These are phyloP conservation scores for Mortierella antarctica DNA, from an alignment of 192 early-diverging fungal genomes.

Conservation along the genomic window DNA sequence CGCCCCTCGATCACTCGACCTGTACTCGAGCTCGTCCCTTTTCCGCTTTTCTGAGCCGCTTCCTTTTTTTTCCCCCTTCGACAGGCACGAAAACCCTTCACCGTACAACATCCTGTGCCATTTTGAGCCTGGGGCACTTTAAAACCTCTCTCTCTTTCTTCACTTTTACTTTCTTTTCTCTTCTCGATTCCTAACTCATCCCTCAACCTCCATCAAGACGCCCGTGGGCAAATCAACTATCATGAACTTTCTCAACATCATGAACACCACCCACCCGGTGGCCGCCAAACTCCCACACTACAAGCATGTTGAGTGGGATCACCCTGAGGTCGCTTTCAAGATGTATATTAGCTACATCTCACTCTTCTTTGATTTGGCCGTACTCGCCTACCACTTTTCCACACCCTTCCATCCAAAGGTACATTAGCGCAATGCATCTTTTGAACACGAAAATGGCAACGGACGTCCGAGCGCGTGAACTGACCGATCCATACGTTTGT, in stretches of 20 bases:
- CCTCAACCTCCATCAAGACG: too few relatives aligned
- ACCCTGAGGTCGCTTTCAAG: slow-evolving; percentile 20
- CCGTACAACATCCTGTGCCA: too few relatives aligned
- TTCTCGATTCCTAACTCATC: background rate
- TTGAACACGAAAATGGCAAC: background rate
- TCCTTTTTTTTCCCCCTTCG: background rate
- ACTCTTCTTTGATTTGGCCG: slow-evolving; percentile 39
- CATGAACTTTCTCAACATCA: too few relatives aligned
- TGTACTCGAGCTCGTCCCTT: background rate
- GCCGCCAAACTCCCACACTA: slow-evolving; percentile 20
- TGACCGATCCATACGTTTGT: too few relatives aligned
- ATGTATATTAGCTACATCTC: slow-evolving; percentile 45
- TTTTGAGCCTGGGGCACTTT: background rate
- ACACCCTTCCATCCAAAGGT: slow-evolving; percentile 52
- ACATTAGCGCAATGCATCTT: background rate
- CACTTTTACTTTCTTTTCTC: background rate
- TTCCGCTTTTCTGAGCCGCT: background rate
- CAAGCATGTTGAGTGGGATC: slow-evolving; percentile 43
- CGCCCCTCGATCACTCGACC: too few relatives aligned
- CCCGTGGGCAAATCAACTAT: too few relatives aligned
- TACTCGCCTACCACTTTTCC: slow-evolving; percentile 33
- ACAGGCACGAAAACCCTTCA: too few relatives aligned
- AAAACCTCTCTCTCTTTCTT: background rate
- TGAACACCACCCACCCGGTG: background rate
- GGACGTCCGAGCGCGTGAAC: background rate